Conservation (phyloP, 208 protist species). For the Crithidia brevicula region DNA sequence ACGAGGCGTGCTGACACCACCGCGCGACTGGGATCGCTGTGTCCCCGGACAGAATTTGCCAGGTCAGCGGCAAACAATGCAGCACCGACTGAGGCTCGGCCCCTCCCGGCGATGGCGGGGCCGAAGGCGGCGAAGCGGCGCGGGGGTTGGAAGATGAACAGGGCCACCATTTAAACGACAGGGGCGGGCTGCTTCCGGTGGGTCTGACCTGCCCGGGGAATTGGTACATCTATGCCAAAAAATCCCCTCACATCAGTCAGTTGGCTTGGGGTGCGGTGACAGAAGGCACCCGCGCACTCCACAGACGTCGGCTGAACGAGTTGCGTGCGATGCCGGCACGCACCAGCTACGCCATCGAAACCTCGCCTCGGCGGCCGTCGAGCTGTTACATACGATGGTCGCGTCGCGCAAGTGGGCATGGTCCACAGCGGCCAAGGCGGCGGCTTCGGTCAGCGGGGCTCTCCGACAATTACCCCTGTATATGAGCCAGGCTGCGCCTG, state of each 20-base stretch:
- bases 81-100: background rate
- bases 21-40: background rate
- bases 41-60: too few relatives aligned
- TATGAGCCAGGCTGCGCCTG: background rate
- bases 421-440: background rate
- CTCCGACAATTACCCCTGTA: background rate
- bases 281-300: background rate
- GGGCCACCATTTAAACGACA: background rate
- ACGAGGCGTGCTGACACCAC: background rate
- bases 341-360: background rate
- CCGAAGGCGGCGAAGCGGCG: background rate
- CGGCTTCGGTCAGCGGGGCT: background rate
- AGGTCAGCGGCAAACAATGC: background rate
- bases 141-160: background rate
- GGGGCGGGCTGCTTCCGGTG: background rate
- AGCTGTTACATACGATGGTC: background rate
- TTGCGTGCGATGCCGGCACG: background rate
- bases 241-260: background rate
- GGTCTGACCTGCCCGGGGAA: background rate
- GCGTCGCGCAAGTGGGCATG: background rate
- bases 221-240: background rate
- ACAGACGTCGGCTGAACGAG: background rate
- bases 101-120: background rate
- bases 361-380: background rate
- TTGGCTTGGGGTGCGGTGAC: background rate